Evolutionary conservation across 176 grass and related monocot species (phyloP).

Genomic region (Juncus effusus): DNA sequence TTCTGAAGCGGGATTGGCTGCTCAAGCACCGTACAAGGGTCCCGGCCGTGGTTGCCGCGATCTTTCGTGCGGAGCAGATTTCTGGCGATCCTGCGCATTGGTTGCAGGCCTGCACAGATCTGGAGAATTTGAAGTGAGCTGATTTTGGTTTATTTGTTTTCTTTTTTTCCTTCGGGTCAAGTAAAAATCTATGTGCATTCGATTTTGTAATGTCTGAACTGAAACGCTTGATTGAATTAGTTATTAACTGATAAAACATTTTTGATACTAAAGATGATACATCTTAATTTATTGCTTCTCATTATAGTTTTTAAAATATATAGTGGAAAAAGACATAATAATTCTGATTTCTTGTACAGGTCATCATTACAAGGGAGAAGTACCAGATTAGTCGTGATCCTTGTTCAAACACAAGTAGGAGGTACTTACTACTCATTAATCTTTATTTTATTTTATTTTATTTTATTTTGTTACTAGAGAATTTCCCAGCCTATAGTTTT

Average conservation of each 20-base stretch:
- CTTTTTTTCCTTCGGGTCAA: background rate
- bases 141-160: slow-evolving; percentile 24
- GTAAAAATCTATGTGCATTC: background rate
- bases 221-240: too few relatives aligned
- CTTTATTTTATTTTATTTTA: background rate
- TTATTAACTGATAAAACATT: too few relatives aligned
- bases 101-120: slow-evolving; percentile 97
- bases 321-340: too few relatives aligned
- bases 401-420: slow-evolving; percentile 56
- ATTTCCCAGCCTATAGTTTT: too few relatives aligned
- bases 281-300: too few relatives aligned
- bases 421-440: slow-evolving; percentile 39
- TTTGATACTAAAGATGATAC: too few relatives aligned
- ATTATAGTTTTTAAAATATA: too few relatives aligned
- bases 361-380: slow-evolving; percentile 68
- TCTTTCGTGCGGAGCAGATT: slow-evolving; percentile 76
- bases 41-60: slow-evolving; percentile 54
- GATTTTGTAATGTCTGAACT: background rate
- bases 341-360: slow-evolving; percentile 35
- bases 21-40: slow-evolving; percentile 80
- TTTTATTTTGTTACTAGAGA: too few relatives aligned
- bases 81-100: slow-evolving; percentile 88
- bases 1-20: slow-evolving; percentile 90
- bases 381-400: slow-evolving; percentile 79
- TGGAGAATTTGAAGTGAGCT: slow-evolving; percentile 92